Conservation (phyloP, 345 rosid genomes). For the Microcos paniculata region DNA sequence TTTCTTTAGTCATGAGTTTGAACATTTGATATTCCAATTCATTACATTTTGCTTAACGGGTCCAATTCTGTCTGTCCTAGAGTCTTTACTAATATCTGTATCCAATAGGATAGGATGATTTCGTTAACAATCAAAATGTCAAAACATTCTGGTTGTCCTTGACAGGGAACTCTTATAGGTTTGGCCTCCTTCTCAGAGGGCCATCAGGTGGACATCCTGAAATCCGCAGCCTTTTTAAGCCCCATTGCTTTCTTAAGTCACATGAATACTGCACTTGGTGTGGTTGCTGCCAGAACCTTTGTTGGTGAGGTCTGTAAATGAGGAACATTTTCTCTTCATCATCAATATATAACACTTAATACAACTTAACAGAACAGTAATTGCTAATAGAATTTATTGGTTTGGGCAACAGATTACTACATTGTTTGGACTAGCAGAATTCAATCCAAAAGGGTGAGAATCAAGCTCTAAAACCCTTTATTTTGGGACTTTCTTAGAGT, state of each 20-base stretch:
- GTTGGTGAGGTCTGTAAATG: conserved; percentile 62
- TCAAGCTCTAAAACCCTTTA: not conserved
- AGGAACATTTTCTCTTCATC: not conserved
- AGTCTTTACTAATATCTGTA: not conserved
- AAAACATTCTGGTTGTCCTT: not conserved
- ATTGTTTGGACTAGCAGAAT: conserved; percentile 59
- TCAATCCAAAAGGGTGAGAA: conserved; percentile 79
- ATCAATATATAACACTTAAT: not conserved
- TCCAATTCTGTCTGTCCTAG: not conserved
- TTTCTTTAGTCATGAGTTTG: not conserved
- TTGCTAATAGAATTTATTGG: not conserved
- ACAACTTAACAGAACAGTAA: not conserved
- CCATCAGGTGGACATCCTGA: conserved; percentile 51
- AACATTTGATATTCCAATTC: not conserved
- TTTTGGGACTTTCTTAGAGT: not conserved
- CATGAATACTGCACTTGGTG: conserved; percentile 73
- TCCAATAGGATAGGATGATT: not conserved
- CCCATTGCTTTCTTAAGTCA: conserved; percentile 91
- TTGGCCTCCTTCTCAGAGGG: conserved; percentile 82
- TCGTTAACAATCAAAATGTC: not conserved
- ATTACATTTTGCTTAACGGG: not conserved
- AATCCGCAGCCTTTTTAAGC: conserved; percentile 74
- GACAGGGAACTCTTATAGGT: conserved; percentile 79
- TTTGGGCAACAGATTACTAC: conserved; percentile 45
- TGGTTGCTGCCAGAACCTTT: conserved; percentile 60